Base-by-base conservation (phyloP, 2,329 filamentous ascomycete genomes). In the Scytalidium sp. region DNA sequence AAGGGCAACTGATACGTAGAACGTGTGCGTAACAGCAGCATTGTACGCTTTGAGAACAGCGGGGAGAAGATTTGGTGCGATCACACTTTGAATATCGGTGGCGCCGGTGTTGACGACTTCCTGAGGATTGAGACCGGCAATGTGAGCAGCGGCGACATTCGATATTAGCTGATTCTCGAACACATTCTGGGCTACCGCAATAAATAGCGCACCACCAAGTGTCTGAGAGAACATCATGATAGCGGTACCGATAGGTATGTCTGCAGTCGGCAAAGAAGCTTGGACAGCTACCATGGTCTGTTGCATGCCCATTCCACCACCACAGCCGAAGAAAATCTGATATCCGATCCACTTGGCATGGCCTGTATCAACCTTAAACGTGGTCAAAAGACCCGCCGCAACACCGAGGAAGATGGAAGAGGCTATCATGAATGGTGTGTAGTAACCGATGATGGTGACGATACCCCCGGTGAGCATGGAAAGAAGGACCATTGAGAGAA, bases 11-110 rank as follows among this genome's bases (percentile, higher is more conserved):
- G 71, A 68, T 13, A 82, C 78, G 55, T 80, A 78, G 60, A 79
- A 83, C 1, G 72, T 73, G 50, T 73, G 63, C 3, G 70, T 73
- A n/a, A 84, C 58, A 0, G 78, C 73, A 13, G 64, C 52, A 56
- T 81, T 83, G 65, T 83, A 84, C 0, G 82, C 85, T 0, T 68
- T 54, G 3, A 84, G 66, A 11, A 90, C 82, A 1, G 68, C 64
- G 2, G 61, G 58, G 5, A 83, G 63, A 53, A 73, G 78, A 52
- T 79, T 57, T 0, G 65, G 53, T 0, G 76, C 70, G 19, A 88
- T 79, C 2, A 71, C 61, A 0, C 68, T 61, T 47, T 75, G 74
- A n/a, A 90, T 67, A 45, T 82, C 74, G 0, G 85, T 89, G 15
- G 75, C 77, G 36, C 78, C 78, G 9, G 67, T 71, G 15, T 67